Evolutionary conservation across 768 basidiomycete species (phyloP), one percentile per base, ranked within the genome.

Genomic region (Agaricus blazei): DNA sequence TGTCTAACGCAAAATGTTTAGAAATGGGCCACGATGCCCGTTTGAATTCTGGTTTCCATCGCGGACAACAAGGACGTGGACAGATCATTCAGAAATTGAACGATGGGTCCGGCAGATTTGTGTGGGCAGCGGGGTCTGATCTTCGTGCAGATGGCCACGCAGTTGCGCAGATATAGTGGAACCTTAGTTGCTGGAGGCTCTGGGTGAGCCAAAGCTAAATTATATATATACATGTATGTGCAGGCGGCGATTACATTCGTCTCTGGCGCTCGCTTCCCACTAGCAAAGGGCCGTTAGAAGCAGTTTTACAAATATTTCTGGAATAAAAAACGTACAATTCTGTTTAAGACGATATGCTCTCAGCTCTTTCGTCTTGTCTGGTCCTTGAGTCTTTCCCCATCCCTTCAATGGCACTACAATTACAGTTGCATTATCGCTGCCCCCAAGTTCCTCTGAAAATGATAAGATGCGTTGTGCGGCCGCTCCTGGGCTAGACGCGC

Each of bases 111-210:
- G 90, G 91, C 12, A 75, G 71, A 66, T 72, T 79, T n/a, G 88
- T 95, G 4, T 98, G 97, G 97, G 94, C 90, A 1, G 96, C 91
- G 24, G 96, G 95, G 5, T 93, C 89, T 3, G 97, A 99, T 68
- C 82, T 81, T 54, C 82, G 94, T 36, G 89, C 81, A 15, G 94
- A 96, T 68, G 94, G 94, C 12, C 88, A 92, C 64, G 95, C 93
- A 36, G 83, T 80, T 19, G 83, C 87, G 15, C 92, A 97, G 65
- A 92, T 95, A 51, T 94, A 63, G 51, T 6, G 54, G 45, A 3
- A 50, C 26, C 45, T n/a, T n/a, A 11, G 48, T 9, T 55, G 23
- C 72, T 45, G 52, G 38, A 44, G 26, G 38, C 54, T 48, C 46
- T 41, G 31, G 31, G 44, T 34, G 34, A 34, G 54, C 45, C 48